phyloP scores from a whole-genome alignment of 2,329 filamentous ascomycete species.

The Cercospora sesami region DNA sequence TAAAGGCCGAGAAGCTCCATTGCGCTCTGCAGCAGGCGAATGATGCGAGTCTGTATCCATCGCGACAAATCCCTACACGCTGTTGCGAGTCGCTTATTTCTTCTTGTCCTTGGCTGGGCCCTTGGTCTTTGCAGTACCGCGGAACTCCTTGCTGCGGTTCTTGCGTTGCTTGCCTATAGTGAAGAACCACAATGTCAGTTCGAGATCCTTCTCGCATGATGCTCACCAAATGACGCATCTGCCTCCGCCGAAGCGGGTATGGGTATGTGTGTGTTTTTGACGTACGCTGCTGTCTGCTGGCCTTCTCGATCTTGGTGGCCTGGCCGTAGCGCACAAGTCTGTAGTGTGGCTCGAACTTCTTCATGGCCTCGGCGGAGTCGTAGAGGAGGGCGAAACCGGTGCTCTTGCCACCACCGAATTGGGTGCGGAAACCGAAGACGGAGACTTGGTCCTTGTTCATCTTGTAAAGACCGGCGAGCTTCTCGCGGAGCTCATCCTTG shows the following conservation, averaged over 20 bases:
- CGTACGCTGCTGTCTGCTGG: constrained; percentile 98
- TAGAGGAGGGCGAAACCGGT: constrained; percentile 98
- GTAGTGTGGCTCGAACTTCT: constrained; percentile 99
- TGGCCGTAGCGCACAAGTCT: constrained; percentile 90
- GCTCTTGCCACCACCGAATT: constrained; percentile 99
- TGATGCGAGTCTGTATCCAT: constrained; percentile 23
- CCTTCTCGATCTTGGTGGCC: constrained; percentile 93
- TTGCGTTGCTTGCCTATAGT: constrained; percentile 97
- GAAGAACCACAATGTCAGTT: constrained; percentile 25
- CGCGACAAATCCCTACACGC: constrained; percentile 18
- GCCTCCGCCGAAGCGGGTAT: constrained; percentile 14
- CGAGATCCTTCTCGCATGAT: constrained; percentile 18
- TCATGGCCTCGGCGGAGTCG: constrained; percentile 96
- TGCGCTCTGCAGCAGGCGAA: constrained; percentile 25
- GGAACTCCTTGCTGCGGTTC: constrained; percentile 99
- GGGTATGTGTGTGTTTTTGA: constrained; percentile 42
- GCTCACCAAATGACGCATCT: constrained; percentile 17
- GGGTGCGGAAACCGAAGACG: constrained; percentile 97
- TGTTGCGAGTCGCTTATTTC: constrained; percentile 40
- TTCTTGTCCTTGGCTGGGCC: constrained; percentile 91
- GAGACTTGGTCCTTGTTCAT: constrained; percentile 95
- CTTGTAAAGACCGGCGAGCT: constrained; percentile 97
- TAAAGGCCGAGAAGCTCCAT: constrained; percentile 24
- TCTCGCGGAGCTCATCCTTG: constrained; percentile 96
- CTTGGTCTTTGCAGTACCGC: constrained; percentile 98